Evolutionary conservation across 352 stramenopile genomes (phyloP), one percentile per base, ranked within the genome.

Genomic region (Phytopythium chamaehyphon): DNA sequence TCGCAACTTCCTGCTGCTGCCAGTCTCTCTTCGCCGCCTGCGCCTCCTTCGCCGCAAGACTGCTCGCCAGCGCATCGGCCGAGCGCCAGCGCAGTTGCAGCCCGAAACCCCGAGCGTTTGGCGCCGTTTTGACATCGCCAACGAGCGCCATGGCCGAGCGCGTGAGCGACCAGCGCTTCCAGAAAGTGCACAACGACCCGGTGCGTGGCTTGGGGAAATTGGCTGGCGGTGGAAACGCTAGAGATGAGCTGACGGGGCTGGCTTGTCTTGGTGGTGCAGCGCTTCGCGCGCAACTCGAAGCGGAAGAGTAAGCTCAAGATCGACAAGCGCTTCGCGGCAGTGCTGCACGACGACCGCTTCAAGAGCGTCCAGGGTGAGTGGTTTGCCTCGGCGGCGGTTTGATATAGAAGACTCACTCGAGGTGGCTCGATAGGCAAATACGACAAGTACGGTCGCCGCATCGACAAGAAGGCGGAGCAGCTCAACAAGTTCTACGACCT

Each of bases 121-220:
- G 28, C 28, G 28, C 5, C 28, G 5, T 33, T 33, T 33, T 33
- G 28, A 33, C 28, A 9, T 9, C 28, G 28, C 28, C 43, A 9
- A 18, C 24, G 8, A 26, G 16, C 35, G 26, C 10, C 15, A 77
- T 82, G 69, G 65, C 62, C 39, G 65, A 70, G 31, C 48, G 40
- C 14, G 78, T 93, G 50, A 74, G 68, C 46, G 83, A 93, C 56
- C 59, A 74, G 63, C 81, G 83, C 51, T 93, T 93, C 64, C 71
- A 84, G 55, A 93, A 90, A 66, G 83, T 93, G 52, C 81, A 93
- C 64, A 86, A 90, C 54, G 83, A 93, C 59, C 83, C 83, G 51
- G 77, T 88, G 70, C 47, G 64, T 58, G 15, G 15, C 6, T 37
- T n/a, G n/a, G n/a, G n/a, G n/a, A n/a, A n/a, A n/a, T n/a, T n/a